Conservation (phyloP, 2,329 filamentous ascomycete species). For the Sporothrix protearum region DNA sequence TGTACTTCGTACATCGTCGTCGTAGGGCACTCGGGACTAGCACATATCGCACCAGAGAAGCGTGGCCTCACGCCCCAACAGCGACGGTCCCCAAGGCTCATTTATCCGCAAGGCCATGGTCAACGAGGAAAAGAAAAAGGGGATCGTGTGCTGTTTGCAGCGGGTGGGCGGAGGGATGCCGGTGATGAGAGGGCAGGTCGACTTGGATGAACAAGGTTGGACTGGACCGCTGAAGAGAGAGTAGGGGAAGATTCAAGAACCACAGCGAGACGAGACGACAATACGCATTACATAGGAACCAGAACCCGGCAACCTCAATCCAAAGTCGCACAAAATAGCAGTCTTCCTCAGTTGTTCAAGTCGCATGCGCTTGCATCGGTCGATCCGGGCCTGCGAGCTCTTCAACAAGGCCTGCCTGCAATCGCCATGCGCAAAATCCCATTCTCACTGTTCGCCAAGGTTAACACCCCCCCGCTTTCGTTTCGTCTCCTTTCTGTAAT, state of each 20-base stretch:
- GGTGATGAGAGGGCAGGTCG: too few relatives aligned
- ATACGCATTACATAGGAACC: too few relatives aligned
- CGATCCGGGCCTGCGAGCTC: neutral
- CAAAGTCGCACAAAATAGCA: neutral
- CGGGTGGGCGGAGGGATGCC: neutral
- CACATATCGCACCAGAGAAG: neutral
- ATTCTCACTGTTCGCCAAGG: neutral
- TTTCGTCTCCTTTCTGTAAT: neutral
- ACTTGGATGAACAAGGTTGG: neutral
- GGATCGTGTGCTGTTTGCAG: neutral
- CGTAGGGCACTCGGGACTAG: neutral
- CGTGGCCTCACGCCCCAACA: neutral
- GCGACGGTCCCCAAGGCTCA: neutral
- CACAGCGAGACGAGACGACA: neutral
- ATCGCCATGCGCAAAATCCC: slow-evolving; percentile 1
- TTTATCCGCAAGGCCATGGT: neutral
- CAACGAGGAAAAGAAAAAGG: neutral
- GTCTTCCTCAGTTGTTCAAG: too few relatives aligned
- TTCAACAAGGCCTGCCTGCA: neutral
- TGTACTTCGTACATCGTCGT: too few relatives aligned
- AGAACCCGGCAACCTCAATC: neutral
- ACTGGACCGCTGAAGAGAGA: neutral
- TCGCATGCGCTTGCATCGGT: neutral
- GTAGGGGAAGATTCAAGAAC: neutral
- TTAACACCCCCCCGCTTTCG: neutral